Evolutionary conservation across 2,329 filamentous ascomycete species (phyloP), one percentile per base, ranked within the genome.

Genomic region (Sporothrix phasma): DNA sequence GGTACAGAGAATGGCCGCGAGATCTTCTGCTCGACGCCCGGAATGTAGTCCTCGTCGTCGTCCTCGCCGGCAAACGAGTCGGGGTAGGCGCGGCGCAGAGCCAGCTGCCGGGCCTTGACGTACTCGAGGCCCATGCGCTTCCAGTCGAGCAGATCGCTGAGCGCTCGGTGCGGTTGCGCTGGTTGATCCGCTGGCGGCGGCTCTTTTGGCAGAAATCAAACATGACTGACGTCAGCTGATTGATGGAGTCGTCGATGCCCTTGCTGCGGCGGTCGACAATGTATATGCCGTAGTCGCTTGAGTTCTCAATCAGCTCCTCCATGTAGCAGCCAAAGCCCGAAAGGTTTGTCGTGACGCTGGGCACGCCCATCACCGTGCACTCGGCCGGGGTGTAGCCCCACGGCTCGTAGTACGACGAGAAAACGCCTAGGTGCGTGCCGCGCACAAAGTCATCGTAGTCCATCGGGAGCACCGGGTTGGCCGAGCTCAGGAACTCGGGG

Each of bases 91-190:
- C 94, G 85, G 71, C 94, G 84, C 68, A 99, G 80, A 26, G 94
- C 94, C 72, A 99, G 78, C 76, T 97, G 94, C 58, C 94, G 86
- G 39, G 94, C 94, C 81, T 97, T 99, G 78, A 97, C 91, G 73
- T 99, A 99, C 77, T 99, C 94, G 87, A 97, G 88, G 24, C 94
- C 94, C 94, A 99, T 99, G 59, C 94, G 85, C 83, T 97, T 97
- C 94, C 94, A 99, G 78, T 99, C 94, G 46, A 99, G 82, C 66
- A 99, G 81, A 74, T 99, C 94, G 72, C 92, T 96, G 63, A 99
- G 80, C 94, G 86, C 80, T 99, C 94, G 0, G 94, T 99, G 63
- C 94, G 86, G 77, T 99, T 99, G 59, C 94, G 86, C 79, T 97
- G 94, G 81, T 99, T 99, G 82, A 99, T 99, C 60, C 94, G 90